phyloP scores from a whole-genome alignment of 2,329 filamentous ascomycete genomes.

The Neonectria punicea region DNA sequence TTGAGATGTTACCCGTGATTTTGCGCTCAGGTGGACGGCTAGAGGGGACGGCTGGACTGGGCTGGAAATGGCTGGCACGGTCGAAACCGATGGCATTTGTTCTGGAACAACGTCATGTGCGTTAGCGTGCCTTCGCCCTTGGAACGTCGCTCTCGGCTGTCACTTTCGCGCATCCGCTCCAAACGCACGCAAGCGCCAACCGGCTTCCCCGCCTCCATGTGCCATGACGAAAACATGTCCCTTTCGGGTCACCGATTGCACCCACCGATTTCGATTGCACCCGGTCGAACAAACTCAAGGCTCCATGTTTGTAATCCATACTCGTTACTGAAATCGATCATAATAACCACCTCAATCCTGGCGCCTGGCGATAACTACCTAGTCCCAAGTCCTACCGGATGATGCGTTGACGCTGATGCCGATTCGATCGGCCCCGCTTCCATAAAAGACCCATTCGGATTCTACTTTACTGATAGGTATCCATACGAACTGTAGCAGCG shows the following conservation, averaged over 20 bases:
- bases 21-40: not conserved
- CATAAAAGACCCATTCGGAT: not conserved
- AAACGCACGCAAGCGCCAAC: conserved; percentile 28
- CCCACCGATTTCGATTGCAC: conserved; percentile 2
- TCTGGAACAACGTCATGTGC: conserved; percentile 34
- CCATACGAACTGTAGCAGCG: not conserved
- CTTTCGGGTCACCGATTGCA: conserved; percentile 28
- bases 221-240: conserved; percentile 36
- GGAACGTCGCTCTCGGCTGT: not conserved
- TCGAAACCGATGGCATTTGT: conserved; percentile 15
- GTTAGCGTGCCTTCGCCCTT: conserved; percentile 22
- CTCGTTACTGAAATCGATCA: not conserved
- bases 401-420: not conserved
- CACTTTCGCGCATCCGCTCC: conserved; percentile 7
- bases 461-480: not conserved
- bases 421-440: not conserved
- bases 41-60: not conserved
- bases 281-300: not conserved
- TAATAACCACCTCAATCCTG: not conserved
- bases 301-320: not conserved
- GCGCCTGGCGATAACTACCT: not conserved
- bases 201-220: conserved; percentile 37
- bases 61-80: no score
- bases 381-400: not conserved
- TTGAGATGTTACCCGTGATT: not conserved